phyloP scores from a whole-genome alignment of 495 filamentous ascomycete species.

The Podospora australis region DNA sequence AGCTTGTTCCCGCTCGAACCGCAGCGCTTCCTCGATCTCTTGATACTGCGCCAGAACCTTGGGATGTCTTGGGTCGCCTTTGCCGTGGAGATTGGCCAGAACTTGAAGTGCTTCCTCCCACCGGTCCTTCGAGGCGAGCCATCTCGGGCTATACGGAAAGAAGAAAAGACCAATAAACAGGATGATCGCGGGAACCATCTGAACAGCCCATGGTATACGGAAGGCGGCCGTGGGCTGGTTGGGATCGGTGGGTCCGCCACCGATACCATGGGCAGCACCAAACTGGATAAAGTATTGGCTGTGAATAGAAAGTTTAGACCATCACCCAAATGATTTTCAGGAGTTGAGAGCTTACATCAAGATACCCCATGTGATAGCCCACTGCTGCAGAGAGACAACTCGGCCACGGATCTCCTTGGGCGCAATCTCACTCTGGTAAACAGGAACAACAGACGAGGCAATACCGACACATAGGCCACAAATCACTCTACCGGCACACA shows the following conservation, averaged over 20 bases:
- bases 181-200: constrained; percentile 62
- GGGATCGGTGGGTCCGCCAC: constrained; percentile 52
- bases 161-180: constrained; percentile 63
- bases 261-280: constrained; percentile 51
- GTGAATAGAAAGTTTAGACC: constrained; percentile 15
- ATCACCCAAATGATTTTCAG: not conserved
- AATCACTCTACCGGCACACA: constrained; percentile 64
- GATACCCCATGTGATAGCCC: constrained; percentile 72
- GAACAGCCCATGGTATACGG: constrained; percentile 69
- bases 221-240: constrained; percentile 54
- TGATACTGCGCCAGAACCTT: constrained; percentile 59
- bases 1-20: constrained; percentile 56
- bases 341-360: constrained; percentile 28
- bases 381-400: constrained; percentile 61
- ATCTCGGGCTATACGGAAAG: constrained; percentile 66
- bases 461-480: constrained; percentile 71
- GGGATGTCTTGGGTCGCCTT: constrained; percentile 52
- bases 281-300: constrained; percentile 68
- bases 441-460: constrained; percentile 65
- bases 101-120: constrained; percentile 65
- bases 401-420: constrained; percentile 74
- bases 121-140: constrained; percentile 67
- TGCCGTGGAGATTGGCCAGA: constrained; percentile 60
- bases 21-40: constrained; percentile 59
- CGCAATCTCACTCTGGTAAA: constrained; percentile 74